Evolutionary conservation across 1,284 basidiomycete species (phyloP).

Genomic region (Puccinia triticina): DNA sequence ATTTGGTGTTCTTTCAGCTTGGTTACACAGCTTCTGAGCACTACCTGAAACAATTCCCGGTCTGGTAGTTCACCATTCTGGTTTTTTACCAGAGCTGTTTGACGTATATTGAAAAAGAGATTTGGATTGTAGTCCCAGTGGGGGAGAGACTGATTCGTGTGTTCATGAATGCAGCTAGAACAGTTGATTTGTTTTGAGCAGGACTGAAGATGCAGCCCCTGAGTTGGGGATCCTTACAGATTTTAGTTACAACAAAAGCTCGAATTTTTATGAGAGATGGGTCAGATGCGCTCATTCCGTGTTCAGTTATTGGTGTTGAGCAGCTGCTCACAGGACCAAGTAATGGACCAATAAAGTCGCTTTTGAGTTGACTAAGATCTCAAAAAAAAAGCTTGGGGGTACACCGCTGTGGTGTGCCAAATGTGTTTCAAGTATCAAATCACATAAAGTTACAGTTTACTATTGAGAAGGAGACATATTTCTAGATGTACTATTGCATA

Average conservation of each 20-base stretch:
- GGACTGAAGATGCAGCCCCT: constrained; percentile 1
- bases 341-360: too few relatives aligned
- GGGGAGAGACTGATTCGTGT: not conserved
- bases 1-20: not conserved
- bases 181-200: not conserved
- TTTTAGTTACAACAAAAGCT: too few relatives aligned
- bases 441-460: too few relatives aligned
- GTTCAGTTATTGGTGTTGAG: not conserved
- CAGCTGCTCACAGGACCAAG: too few relatives aligned
- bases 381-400: too few relatives aligned
- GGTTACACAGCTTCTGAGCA: not conserved
- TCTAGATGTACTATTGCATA: too few relatives aligned
- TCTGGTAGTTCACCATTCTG: not conserved
- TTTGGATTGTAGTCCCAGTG: constrained; percentile 9
- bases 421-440: too few relatives aligned
- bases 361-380: too few relatives aligned
- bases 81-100: not conserved
- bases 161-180: not conserved
- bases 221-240: too few relatives aligned
- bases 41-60: not conserved
- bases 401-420: too few relatives aligned
- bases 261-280: not conserved
- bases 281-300: not conserved
- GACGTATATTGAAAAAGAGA: not conserved
- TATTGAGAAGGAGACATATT: too few relatives aligned